These are phyloP conservation scores for Salvia splendens DNA, from an alignment of 257 asterid species.

Conservation along the genomic window DNA sequence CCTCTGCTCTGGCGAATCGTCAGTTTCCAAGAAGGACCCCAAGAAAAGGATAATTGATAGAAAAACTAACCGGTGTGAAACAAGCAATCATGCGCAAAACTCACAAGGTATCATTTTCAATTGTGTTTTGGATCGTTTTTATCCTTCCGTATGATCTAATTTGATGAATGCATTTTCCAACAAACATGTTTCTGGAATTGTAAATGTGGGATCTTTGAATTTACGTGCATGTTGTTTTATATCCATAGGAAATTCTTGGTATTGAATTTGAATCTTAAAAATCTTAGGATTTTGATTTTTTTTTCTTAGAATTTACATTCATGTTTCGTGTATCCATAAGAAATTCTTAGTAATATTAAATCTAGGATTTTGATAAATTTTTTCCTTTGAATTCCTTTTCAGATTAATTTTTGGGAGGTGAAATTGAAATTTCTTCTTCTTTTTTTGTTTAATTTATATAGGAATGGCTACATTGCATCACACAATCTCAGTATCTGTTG, in stretches of 20 bases:
- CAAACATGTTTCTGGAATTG: neutral
- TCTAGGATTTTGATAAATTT: too few relatives aligned
- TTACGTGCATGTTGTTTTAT: constrained; percentile 25
- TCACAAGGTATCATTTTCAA: constrained; percentile 36
- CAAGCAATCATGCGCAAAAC: constrained; percentile 41
- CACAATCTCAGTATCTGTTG: constrained; percentile 16
- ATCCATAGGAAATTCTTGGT: constrained; percentile 6
- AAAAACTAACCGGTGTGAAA: constrained; percentile 31
- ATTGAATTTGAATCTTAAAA: neutral
- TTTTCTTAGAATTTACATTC: too few relatives aligned
- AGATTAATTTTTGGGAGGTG: too few relatives aligned
- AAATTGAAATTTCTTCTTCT: neutral
- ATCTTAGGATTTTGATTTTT: neutral
- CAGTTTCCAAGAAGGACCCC: constrained; percentile 36
- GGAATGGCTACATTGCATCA: neutral
- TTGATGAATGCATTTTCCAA: neutral
- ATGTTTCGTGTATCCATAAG: constrained; percentile 2
- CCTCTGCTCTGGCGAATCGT: constrained; percentile 62
- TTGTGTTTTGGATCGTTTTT: too few relatives aligned
- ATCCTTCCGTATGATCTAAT: too few relatives aligned
- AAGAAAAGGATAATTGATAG: constrained; percentile 31
- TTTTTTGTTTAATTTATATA: constrained; percentile 15
- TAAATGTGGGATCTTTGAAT: constrained; percentile 12
- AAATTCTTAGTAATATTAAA: too few relatives aligned
- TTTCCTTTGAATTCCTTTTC: too few relatives aligned